Base-by-base conservation (phyloP, 208 protist species). In the Spongospora subterranea region DNA sequence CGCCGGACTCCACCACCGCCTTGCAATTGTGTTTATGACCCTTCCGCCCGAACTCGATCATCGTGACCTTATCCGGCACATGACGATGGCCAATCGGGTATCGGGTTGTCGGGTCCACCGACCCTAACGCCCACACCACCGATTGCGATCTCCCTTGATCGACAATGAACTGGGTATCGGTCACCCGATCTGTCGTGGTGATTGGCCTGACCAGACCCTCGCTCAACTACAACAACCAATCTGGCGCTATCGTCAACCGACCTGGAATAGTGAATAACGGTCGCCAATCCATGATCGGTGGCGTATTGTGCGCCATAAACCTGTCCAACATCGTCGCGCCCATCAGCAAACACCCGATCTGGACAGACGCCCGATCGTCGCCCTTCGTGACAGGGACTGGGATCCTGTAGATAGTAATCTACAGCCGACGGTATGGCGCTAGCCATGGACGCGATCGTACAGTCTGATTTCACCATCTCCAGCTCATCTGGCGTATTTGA, bases 351-450 rank as follows among this genome's bases (percentile, higher is more conserved):
- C 17, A 82, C 71, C n/a, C 17, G 11, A 43, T 82, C 71, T 6
- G 71, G 71, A n/a, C 71, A 82, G 71, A 82, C 71, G 71, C 71
- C 71, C 17, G 17, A 39, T 6, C 71, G 71, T 13, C n/a, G 71
- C n/a, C n/a, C 17, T 43, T 82, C 71, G 71, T 35, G 11, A n/a
- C 71, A 82, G 35, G 71, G 71, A n/a, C 71, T 6, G 17, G 40
- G 17, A n/a, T 82, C 71, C 40, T 82, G 71, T n/a, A 82, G 71
- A n/a, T 45, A 82, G n/a, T 40, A 82, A n/a, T 82, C 71, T 35
- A 6, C 17, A 43, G 71, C 71, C 35, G 17, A n/a, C 17, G 71
- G 17, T 13, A n/a, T 39, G 13, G 17, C 71, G 71, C 6, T 6
- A 6, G 13, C 35, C 17, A 82, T 40, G 71, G 6, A 6, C 17